Conservation (phyloP, 2,329 filamentous ascomycete species). For the Ophiostoma himal-ulmi region DNA sequence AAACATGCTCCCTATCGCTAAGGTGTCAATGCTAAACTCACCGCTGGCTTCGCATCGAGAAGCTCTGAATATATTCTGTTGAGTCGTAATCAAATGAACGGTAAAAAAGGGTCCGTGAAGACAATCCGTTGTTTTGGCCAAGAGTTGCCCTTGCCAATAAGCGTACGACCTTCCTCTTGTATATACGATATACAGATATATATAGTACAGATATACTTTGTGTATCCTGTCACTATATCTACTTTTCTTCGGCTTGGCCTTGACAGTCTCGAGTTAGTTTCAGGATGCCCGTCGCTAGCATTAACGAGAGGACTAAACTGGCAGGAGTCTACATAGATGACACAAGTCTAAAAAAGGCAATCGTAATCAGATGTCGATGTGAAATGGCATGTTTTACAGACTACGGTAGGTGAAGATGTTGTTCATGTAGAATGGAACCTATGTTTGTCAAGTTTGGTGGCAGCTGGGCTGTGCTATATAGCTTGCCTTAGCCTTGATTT, state of each 20-base stretch:
- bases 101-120: neutral
- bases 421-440: neutral
- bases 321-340: neutral
- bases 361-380: neutral
- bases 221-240: neutral
- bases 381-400: neutral
- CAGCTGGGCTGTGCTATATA: neutral
- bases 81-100: neutral
- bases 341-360: neutral
- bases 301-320: neutral
- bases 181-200: neutral
- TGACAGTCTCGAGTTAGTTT: slow-evolving; percentile 9
- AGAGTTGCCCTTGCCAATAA: neutral
- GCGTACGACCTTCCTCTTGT: neutral
- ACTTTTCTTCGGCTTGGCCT: neutral
- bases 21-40: neutral
- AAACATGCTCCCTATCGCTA: neutral
- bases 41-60: no score
- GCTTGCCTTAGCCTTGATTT: neutral
- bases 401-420: neutral
- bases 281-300: neutral
- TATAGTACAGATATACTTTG: no score
- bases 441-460: no score
- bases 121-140: slow-evolving; percentile 4
- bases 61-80: neutral